Evolutionary conservation across 352 stramenopile genomes (phyloP), one percentile per base, ranked within the genome.

Genomic region (Phytophthora brassicae): DNA sequence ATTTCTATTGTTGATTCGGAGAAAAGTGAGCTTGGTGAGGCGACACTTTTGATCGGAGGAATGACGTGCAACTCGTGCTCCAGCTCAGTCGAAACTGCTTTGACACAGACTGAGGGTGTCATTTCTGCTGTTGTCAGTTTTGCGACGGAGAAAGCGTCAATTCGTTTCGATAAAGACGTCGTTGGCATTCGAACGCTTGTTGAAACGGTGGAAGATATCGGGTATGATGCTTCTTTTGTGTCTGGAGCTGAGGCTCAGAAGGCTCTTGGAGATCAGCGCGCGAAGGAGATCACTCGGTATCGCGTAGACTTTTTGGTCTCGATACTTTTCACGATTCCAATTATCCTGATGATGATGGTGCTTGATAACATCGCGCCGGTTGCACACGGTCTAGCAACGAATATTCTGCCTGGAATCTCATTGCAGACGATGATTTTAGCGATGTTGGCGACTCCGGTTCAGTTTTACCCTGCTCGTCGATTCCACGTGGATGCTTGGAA

Each of bases 401-500:
- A 20, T 5, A 75, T 90, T 33, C 64, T 92, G 26, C 76, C 65
- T 24, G 88, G 86, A 6, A 68, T 93, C 12, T 84, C 84, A 19
- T 94, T 81, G 81, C 90, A 92, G 70, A 66, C 82, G 11, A 57
- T 95, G 8, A 66, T 98, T 39, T 61, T 89, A 22, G 74, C 70
- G 13, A 60, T 96, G 51, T 71, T 99, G 23, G 81, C 96, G 17
- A 98, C 95, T 6, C 96, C 96, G 0, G 95, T 99, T 28, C 96
- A 99, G 70, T 98, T 99, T 69, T 88, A 92, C 56, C 90, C 87
- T 39, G 97, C 89, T 5, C 82, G 80, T 22, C 85, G 88, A 42
- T 99, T 99, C 67, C 98, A 99, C 73, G 65, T 93, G 11, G 92
- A 97, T 63, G 89, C 96, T 8, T 98, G 89, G 71, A 94, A 98